These are phyloP conservation scores for Neurospora sp. DNA, from an alignment of 495 filamentous ascomycete genomes.

Conservation along the genomic window DNA sequence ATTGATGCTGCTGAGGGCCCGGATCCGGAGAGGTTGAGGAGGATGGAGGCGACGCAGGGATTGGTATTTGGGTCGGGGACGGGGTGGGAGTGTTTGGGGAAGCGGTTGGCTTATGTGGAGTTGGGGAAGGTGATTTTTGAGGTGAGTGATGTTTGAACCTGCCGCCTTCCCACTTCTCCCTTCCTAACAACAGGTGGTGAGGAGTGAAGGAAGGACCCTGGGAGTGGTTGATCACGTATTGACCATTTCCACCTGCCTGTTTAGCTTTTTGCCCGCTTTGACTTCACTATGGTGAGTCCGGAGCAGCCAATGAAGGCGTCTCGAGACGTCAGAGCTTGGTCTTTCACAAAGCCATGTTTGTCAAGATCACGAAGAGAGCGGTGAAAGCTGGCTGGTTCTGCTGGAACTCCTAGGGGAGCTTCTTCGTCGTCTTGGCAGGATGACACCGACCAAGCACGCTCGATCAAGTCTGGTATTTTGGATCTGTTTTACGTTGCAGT, in stretches of 20 bases:
- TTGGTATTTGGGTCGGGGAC: constrained; percentile 45
- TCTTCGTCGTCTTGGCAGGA: no score
- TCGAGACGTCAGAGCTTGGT: constrained; percentile 5
- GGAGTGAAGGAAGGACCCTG: no score
- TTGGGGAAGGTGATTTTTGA: constrained; percentile 42
- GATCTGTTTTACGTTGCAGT: no score
- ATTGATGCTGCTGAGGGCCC: constrained; percentile 17
- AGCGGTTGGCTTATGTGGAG: constrained; percentile 47
- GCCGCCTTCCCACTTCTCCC: no score
- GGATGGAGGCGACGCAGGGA: constrained; percentile 38
- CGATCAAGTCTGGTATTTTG: no score
- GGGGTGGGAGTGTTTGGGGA: constrained; percentile 43
- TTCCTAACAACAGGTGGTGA: background rate
- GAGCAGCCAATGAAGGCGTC: constrained; percentile 25
- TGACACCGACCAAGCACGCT: no score
- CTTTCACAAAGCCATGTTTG: constrained; percentile 1
- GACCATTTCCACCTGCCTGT: background rate
- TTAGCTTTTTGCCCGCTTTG: constrained; percentile 37
- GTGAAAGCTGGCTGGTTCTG: no score
- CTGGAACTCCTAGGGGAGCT: no score
- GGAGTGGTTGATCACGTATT: background rate
- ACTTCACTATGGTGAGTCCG: constrained; percentile 36
- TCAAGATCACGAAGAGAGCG: constrained; percentile 2
- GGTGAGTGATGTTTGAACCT: constrained; percentile 19
- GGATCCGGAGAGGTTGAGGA: constrained; percentile 32